Evolutionary conservation across 2,329 filamentous ascomycete genomes (phyloP).

Genomic region (Cadophora gregata): DNA sequence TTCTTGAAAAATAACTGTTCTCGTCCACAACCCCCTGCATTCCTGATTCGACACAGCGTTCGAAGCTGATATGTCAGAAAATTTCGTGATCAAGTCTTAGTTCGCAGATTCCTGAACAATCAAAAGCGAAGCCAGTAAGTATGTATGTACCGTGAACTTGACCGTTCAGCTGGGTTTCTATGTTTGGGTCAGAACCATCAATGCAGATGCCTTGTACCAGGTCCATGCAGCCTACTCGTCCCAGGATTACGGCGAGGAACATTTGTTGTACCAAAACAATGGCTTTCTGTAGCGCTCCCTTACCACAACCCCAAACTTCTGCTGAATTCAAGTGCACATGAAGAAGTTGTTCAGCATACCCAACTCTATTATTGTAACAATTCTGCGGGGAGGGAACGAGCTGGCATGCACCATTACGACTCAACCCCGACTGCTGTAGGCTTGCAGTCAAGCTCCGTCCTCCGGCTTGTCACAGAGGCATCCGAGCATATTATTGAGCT

Average conservation of each 20-base stretch:
- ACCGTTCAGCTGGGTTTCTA: not conserved
- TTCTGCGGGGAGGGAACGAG: not conserved
- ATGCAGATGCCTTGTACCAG: not conserved
- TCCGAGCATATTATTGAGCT: not conserved
- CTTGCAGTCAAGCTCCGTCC: not conserved
- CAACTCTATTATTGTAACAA: not conserved
- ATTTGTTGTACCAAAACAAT: not conserved
- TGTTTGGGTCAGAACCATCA: not conserved
- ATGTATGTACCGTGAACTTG: not conserved
- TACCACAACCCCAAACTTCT: not conserved
- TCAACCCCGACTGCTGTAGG: not conserved
- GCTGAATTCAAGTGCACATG: not conserved
- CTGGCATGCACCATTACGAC: not conserved
- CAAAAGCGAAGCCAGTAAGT: not conserved
- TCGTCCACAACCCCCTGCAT: not conserved
- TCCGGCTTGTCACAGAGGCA: not conserved
- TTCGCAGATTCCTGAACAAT: not conserved
- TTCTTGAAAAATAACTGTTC: not conserved
- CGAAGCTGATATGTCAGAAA: not conserved
- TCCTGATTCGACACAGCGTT: not conserved
- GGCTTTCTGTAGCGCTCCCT: not conserved
- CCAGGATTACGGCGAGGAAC: conserved; percentile 12
- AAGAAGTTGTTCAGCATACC: not conserved
- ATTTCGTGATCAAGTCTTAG: not conserved
- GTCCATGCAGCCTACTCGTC: conserved; percentile 7